phyloP scores from a whole-genome alignment of 352 stramenopile genomes.

The Pythium rhizo-oryzae region DNA sequence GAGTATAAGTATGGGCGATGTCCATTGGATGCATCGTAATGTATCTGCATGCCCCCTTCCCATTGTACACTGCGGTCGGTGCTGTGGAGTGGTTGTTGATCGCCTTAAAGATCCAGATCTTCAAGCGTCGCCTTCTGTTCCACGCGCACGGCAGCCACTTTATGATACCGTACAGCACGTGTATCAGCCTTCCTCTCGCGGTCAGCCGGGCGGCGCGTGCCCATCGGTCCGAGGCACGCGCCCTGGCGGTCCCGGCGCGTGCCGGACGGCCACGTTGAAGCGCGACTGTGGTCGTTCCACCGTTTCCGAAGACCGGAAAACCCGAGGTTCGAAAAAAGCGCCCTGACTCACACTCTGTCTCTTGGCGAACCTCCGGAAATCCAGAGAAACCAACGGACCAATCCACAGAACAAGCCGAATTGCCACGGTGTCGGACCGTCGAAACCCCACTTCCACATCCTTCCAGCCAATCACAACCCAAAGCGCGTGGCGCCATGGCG shows the following conservation, averaged over 20 bases:
- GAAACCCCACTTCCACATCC: neutral
- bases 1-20: no score
- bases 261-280: conserved; percentile 16
- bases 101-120: conserved; percentile 7
- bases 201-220: conserved; percentile 1
- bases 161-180: neutral
- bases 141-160: neutral
- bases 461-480: conserved; percentile 19
- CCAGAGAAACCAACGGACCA: neutral
- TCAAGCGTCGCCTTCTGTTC: conserved; percentile 14
- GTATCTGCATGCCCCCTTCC: no score
- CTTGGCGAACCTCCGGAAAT: conserved; percentile 9
- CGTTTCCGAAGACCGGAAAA: no score
- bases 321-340: conserved; percentile 1
- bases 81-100: neutral
- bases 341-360: conserved; percentile 2
- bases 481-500: neutral
- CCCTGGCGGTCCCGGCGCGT: neutral
- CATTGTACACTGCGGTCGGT: neutral
- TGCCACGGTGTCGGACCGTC: conserved; percentile 3
- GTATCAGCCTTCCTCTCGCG: neutral
- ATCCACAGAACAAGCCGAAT: neutral
- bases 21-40: no score
- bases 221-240: conserved; percentile 16
- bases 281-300: neutral